phyloP scores from a whole-genome alignment of 805 yeast species.

The Grigorovia yakushimaensis region DNA sequence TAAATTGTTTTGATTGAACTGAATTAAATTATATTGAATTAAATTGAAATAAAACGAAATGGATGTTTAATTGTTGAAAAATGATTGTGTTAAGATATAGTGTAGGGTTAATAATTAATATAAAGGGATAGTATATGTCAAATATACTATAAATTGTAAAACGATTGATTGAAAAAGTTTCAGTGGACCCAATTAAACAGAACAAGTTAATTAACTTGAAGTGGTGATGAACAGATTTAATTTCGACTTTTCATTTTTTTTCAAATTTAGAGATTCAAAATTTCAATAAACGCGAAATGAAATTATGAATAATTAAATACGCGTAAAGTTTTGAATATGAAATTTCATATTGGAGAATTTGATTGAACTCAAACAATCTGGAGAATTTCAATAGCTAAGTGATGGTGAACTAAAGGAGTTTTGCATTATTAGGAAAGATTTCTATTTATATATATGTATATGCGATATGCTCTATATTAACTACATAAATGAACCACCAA shows the following conservation, averaged over 20 bases:
- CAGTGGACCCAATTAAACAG: not conserved
- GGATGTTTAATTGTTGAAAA: no score
- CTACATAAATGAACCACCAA: conserved; percentile 38
- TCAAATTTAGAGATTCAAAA: not conserved
- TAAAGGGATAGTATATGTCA: not conserved
- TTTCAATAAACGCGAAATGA: not conserved
- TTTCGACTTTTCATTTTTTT: not conserved
- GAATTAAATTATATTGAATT: no score
- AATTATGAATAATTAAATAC: not conserved
- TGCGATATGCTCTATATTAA: not conserved
- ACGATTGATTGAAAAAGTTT: not conserved
- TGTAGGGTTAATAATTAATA: no score
- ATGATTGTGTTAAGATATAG: not conserved
- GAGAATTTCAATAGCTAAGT: no score
- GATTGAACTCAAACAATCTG: no score
- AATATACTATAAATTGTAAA: not conserved
- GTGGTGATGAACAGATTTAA: not conserved
- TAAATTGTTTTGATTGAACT: no score
- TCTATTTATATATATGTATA: not conserved
- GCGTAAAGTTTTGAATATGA: not conserved
- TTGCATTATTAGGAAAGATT: not conserved
- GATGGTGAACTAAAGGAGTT: no score
- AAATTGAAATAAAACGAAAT: no score
- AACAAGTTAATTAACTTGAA: not conserved
- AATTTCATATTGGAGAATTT: not conserved